Evolutionary conservation across 2,329 filamentous ascomycete genomes (phyloP), one percentile per base, ranked within the genome.

Genomic region (Clonostachys byssicola): DNA sequence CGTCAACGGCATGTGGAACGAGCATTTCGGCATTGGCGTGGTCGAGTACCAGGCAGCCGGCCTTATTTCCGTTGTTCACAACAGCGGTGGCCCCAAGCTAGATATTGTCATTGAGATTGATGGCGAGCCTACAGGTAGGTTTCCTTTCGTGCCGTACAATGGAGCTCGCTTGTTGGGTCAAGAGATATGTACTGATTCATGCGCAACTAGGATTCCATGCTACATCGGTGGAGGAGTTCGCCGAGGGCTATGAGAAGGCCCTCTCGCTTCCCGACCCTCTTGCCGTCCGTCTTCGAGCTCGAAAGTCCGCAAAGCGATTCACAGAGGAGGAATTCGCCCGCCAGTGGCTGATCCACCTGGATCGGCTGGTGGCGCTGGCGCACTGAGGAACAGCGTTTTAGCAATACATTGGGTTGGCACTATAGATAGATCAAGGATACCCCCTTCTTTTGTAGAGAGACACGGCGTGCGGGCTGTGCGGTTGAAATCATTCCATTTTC

Each of bases 1-100:
- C 44, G 91, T 95, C 33, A 99, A 99, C 58, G 90, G 88, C 60
- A 99, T 99, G 94, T 99, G 94, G 92, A 97, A 96, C 64, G 94
- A 99, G 71, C 94, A 99, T 66, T 99, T 99, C 63, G 94, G 94
- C 18, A 99, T 99, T 49, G 94, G 94, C 2, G 92, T 97, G 14
- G 94, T 99, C 39, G 94, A 99, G 72, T 99, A 97, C 62, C 92
- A 97, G 63, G 94, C 94, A 5, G 94, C 94, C 0, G 94, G 94
- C 2, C 73, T 99, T 49, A 91, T 99, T 48, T 85, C 87, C 6
- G 92, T 99, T 0, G 94, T 97, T 9, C 94, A 99, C 59, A 77
- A 96, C 65, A 94, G 88, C 44, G 94, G 92, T 9, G 94, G 94
- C 0, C 94, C 94, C 3, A 96, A 94, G 67, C 69, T 90, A 52